A percentile compares a stretch with the other conserved stretches of the same genome.
Conservation (phyloP, 768 basidiomycete genomes). For the Suillus hirtellus region DNA sequence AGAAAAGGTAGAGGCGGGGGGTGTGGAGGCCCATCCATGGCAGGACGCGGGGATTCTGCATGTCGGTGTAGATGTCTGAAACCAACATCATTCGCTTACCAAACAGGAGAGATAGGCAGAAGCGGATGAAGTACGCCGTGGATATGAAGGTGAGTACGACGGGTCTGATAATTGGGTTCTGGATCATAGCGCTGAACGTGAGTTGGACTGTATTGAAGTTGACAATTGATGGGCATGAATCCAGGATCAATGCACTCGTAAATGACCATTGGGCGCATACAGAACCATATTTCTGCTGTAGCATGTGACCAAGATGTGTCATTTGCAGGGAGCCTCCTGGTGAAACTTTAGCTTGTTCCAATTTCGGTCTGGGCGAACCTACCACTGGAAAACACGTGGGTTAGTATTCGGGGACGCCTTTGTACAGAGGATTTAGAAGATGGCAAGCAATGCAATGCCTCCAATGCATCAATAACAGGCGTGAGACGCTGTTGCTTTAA, state of each 20-base stretch:
- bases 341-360: background rate
- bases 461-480: constrained; percentile 24
- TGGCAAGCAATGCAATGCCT: constrained; percentile 24
- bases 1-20: constrained; percentile 39
- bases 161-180: constrained; percentile 21
- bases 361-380: background rate
- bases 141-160: constrained; percentile 18
- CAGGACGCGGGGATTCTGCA: constrained; percentile 27
- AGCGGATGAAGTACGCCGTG: constrained; percentile 12
- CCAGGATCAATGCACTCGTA: constrained; percentile 23
- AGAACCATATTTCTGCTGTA: constrained; percentile 22
- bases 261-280: constrained; percentile 6
- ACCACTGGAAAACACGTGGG: constrained; percentile 34
- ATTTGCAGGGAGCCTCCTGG: constrained; percentile 26
- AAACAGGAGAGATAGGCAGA: constrained; percentile 14
- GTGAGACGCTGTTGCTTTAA: constrained; percentile 21
- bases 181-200: constrained; percentile 22
- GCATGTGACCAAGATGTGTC: constrained; percentile 17
- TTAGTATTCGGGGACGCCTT: constrained; percentile 23
- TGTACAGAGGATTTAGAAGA: background rate
- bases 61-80: constrained; percentile 9
- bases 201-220: constrained; percentile 14
- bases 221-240: constrained; percentile 22
- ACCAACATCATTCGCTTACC: constrained; percentile 15
- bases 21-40: constrained; percentile 33